A percentile compares a stretch with the other conserved stretches of the same genome.
Evolutionary conservation across 208 protist genomes (phyloP).

Genomic region (Tritrichomonas musculus): DNA sequence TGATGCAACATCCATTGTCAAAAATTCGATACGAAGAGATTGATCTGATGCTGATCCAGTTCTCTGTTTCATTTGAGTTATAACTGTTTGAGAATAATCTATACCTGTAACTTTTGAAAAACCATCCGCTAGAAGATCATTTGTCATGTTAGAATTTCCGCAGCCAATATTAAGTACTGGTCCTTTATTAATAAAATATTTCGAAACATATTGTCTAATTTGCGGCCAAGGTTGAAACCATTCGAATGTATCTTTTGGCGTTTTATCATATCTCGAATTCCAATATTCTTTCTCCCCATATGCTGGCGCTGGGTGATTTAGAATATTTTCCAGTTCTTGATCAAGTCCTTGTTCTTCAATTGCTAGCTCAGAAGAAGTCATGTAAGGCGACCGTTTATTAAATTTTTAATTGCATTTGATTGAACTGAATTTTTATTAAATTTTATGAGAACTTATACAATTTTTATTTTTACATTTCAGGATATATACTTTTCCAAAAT

Average conservation of each 20-base stretch:
- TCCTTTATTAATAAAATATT: not conserved
- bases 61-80: not conserved
- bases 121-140: not conserved
- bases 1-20: not conserved
- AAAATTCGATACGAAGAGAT: not conserved
- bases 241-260: not conserved
- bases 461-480: too few relatives aligned
- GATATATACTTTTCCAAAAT: too few relatives aligned
- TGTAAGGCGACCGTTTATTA: too few relatives aligned
- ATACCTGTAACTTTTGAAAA: not conserved
- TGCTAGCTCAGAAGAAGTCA: too few relatives aligned
- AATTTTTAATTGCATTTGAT: too few relatives aligned
- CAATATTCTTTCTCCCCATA: not conserved
- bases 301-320: not conserved
- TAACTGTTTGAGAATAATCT: not conserved
- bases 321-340: slow-evolving; percentile 19
- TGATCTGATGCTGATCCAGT: not conserved
- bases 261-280: slow-evolving; percentile 10
- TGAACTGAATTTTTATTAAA: too few relatives aligned
- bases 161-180: not conserved
- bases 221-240: not conserved
- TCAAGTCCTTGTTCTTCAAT: not conserved
- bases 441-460: too few relatives aligned
- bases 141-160: not conserved
- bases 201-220: not conserved